Evolutionary conservation across 148 eudicot genomes (phyloP).

Genomic region (Gaultheria prostrata): DNA sequence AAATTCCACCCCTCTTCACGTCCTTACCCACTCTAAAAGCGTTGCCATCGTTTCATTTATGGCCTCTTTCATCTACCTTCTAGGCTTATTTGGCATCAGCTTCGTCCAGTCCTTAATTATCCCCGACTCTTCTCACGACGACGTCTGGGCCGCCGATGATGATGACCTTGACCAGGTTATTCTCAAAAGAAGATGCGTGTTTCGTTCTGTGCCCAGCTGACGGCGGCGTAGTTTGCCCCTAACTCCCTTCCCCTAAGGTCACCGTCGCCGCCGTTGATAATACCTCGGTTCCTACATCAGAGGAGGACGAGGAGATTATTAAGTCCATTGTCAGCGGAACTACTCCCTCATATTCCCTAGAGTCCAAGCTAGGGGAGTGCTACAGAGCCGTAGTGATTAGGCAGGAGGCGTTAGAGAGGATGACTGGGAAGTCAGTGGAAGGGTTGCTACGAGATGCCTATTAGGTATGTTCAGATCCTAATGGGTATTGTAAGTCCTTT

Average conservation of each 20-base stretch:
- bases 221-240: slow-evolving; percentile 3
- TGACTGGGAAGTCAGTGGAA: slow-evolving; percentile 41
- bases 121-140: slow-evolving; percentile 30
- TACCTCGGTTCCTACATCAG: slow-evolving; percentile 3
- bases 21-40: slow-evolving; percentile 70
- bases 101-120: slow-evolving; percentile 57
- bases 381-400: slow-evolving; percentile 53
- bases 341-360: slow-evolving; percentile 58
- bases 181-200: slow-evolving; percentile 5
- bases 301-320: slow-evolving; percentile 50
- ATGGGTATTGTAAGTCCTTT: slow-evolving; percentile 83
- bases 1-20: slow-evolving; percentile 76
- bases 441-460: slow-evolving; percentile 87
- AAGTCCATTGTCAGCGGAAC: slow-evolving; percentile 48
- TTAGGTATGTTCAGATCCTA: slow-evolving; percentile 78
- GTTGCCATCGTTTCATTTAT: slow-evolving; percentile 60
- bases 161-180: slow-evolving; percentile 12
- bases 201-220: background rate
- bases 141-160: slow-evolving; percentile 15
- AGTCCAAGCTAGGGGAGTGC: slow-evolving; percentile 59
- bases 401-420: slow-evolving; percentile 64
- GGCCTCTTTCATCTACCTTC: slow-evolving; percentile 75
- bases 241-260: background rate
- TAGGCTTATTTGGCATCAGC: slow-evolving; percentile 84
- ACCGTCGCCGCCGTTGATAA: background rate